phyloP scores from a whole-genome alignment of 2,329 filamentous ascomycete genomes.

The Colletotrichum ledebouriae region DNA sequence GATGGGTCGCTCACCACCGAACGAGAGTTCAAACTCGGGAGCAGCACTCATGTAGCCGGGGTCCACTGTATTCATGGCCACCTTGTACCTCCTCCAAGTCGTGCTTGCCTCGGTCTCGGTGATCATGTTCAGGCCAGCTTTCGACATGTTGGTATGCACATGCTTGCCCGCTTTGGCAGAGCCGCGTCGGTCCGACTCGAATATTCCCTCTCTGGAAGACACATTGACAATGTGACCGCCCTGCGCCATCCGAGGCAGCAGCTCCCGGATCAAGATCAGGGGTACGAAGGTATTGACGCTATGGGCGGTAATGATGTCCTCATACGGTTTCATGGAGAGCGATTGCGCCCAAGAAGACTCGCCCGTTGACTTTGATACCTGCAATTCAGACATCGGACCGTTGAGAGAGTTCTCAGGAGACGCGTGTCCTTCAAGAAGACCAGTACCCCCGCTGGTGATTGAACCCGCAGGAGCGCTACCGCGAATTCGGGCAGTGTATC shows the following conservation, averaged over 20 bases:
- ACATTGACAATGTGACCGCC: slow-evolving; percentile 51
- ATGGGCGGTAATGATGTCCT: slow-evolving; percentile 54
- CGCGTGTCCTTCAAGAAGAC: background rate
- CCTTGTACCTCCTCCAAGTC: slow-evolving; percentile 48
- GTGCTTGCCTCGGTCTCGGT: slow-evolving; percentile 53
- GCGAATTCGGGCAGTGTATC: background rate
- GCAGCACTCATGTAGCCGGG: slow-evolving; percentile 55
- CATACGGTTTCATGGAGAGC: slow-evolving; percentile 54
- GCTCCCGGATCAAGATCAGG: slow-evolving; percentile 54
- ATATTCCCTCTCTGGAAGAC: slow-evolving; percentile 54
- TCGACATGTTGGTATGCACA: slow-evolving; percentile 57
- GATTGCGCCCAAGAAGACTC: slow-evolving; percentile 44
- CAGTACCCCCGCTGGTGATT: background rate
- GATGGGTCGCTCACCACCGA: slow-evolving; percentile 50
- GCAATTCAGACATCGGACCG: background rate
- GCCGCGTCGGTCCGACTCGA: slow-evolving; percentile 45
- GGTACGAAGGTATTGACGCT: slow-evolving; percentile 55
- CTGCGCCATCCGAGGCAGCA: slow-evolving; percentile 49
- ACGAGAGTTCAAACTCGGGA: slow-evolving; percentile 47
- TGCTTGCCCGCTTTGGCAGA: slow-evolving; percentile 50
- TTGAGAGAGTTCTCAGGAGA: background rate
- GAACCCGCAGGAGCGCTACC: background rate
- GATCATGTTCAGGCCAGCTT: slow-evolving; percentile 57
- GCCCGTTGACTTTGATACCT: background rate
- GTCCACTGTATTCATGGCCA: slow-evolving; percentile 56